Percentiles rank a stretch among this genome's conserved stretches.
Evolutionary conservation across 139 green algal genomes (phyloP).

Genomic region (Trebouxia sp.): DNA sequence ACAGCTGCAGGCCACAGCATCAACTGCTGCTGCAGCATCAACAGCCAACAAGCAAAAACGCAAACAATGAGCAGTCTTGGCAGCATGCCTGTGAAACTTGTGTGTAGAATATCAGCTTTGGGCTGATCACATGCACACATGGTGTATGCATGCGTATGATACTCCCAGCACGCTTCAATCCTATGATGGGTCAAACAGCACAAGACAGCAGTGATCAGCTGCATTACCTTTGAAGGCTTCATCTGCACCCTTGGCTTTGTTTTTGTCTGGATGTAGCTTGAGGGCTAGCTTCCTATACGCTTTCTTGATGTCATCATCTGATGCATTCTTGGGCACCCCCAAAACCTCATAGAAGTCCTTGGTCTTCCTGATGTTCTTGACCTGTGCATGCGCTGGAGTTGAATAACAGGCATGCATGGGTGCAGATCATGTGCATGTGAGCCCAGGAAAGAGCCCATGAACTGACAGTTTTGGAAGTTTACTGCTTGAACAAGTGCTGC

Average conservation of each 20-base stretch:
- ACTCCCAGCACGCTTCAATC: too few species aligned
- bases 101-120: too few species aligned
- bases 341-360: conserved; percentile 43
- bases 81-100: too few species aligned
- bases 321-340: conserved; percentile 28
- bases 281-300: conserved; percentile 82
- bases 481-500: too few species aligned
- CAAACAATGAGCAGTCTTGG: too few species aligned
- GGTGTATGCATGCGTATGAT: too few species aligned
- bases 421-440: background rate
- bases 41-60: too few species aligned
- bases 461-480: background rate
- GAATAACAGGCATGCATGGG: background rate
- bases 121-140: too few species aligned
- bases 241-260: conserved; percentile 59
- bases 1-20: too few species aligned
- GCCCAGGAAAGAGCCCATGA: background rate
- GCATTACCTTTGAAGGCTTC: conserved; percentile 64
- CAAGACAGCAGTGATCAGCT: background rate
- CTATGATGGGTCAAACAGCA: too few species aligned
- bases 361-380: background rate
- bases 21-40: too few species aligned
- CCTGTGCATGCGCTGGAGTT: background rate
- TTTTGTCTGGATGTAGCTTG: conserved; percentile 94
- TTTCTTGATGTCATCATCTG: conserved; percentile 53